Evolutionary conservation across 2,329 filamentous ascomycete genomes (phyloP).

Genomic region (Curvularia hawaiiensis): DNA sequence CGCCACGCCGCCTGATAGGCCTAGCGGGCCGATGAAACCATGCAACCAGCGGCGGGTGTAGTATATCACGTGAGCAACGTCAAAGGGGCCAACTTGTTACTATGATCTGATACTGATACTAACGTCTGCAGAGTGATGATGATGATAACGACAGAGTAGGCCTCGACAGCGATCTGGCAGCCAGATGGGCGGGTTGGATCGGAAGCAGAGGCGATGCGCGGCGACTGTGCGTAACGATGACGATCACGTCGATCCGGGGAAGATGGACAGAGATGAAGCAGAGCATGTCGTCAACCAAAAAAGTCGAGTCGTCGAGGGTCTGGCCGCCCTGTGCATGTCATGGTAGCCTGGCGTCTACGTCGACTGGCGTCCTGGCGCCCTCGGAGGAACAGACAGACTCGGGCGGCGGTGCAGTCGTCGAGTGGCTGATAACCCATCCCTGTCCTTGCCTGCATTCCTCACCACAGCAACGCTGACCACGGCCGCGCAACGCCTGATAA

Average conservation of each 20-base stretch:
- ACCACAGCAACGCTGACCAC: conserved; percentile 19
- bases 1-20: not conserved
- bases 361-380: conserved; percentile 10
- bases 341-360: conserved; percentile 12
- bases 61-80: not conserved
- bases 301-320: conserved; percentile 1
- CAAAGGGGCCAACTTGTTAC: not conserved
- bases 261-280: not conserved
- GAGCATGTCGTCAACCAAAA: conserved; percentile 6
- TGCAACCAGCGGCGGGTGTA: not conserved
- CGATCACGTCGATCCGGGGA: conserved; percentile 24
- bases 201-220: not conserved
- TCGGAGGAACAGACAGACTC: conserved; percentile 5
- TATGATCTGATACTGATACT: not conserved
- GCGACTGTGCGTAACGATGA: conserved; percentile 15
- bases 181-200: not conserved
- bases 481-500: conserved; percentile 20
- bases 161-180: too few species aligned
- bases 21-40: not conserved
- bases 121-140: too few species aligned
- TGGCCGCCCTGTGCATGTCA: conserved; percentile 15
- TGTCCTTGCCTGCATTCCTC: conserved; percentile 19
- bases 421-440: conserved; percentile 14
- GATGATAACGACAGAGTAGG: too few species aligned
- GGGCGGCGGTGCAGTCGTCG: conserved; percentile 12